These are phyloP conservation scores for Puccinia novopanici DNA, from an alignment of 1,284 basidiomycete species.

Conservation along the genomic window DNA sequence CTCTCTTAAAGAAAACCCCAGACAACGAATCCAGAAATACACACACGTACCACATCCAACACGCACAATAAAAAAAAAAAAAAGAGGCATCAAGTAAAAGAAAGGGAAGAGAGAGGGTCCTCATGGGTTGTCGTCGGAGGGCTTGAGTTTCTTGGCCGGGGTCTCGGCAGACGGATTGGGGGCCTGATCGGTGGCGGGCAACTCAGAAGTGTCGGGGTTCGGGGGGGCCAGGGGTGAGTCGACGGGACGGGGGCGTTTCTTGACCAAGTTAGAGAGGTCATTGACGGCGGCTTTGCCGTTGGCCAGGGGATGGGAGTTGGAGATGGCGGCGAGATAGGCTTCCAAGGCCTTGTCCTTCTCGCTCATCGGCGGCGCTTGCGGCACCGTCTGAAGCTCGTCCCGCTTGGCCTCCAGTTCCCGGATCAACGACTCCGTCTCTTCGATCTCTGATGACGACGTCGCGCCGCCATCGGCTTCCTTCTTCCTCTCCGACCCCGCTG, in stretches of 20 bases:
- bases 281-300: slow-evolving; percentile 19
- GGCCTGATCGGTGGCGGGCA: neutral
- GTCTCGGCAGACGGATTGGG: neutral
- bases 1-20: too few species aligned
- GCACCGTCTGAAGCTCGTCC: slow-evolving; percentile 33
- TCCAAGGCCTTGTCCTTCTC: slow-evolving; percentile 28
- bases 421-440: slow-evolving; percentile 23
- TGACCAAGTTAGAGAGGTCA: slow-evolving; percentile 35
- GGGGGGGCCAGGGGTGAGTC: neutral
- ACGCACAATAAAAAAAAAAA: too few species aligned
- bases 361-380: slow-evolving; percentile 1
- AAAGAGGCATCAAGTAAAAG: neutral
- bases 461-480: neutral
- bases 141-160: neutral
- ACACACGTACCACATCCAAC: too few species aligned
- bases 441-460: neutral
- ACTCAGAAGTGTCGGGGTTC: neutral
- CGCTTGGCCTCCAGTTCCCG: slow-evolving; percentile 27
- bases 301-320: neutral
- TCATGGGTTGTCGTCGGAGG: neutral
- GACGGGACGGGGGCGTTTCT: slow-evolving; percentile 10
- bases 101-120: neutral
- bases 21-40: too few species aligned
- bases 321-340: slow-evolving; percentile 28
- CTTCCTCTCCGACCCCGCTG: neutral